Conservation (phyloP, 345 rosid species). For the Populus simonii region DNA sequence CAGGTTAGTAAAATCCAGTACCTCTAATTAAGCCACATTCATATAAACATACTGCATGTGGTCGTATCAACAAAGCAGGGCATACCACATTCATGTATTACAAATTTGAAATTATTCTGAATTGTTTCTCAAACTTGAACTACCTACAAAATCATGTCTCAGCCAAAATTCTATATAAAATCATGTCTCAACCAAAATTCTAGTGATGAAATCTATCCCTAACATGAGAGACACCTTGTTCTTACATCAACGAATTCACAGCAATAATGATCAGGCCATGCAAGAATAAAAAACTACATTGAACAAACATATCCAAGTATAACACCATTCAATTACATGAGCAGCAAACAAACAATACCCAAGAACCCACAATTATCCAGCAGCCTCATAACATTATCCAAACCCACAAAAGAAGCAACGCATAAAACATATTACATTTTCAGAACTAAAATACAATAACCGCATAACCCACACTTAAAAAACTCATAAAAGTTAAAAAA, state of each 20-base stretch:
- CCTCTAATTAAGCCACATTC: neutral
- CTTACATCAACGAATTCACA: neutral
- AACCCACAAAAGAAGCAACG: neutral
- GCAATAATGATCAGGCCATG: neutral
- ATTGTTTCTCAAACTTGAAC: neutral
- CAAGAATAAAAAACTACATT: neutral
- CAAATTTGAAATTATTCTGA: neutral
- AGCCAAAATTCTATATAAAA: neutral
- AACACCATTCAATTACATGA: too few relatives aligned
- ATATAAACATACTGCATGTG: neutral
- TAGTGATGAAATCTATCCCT: neutral
- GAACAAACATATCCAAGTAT: neutral
- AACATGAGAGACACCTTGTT: neutral
- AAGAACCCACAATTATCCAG: neutral
- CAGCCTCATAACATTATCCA: neutral
- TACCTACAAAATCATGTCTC: neutral
- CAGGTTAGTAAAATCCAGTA: neutral
- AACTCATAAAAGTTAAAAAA: neutral
- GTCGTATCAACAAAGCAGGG: neutral
- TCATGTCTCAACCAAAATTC: neutral
- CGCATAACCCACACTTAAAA: neutral
- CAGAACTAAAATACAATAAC: neutral
- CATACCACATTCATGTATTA: neutral
- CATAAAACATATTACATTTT: neutral
- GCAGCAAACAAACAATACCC: neutral